Evolutionary conservation across 208 protist genomes (phyloP).

Genomic region (Jaenimonas drosophilae): DNA sequence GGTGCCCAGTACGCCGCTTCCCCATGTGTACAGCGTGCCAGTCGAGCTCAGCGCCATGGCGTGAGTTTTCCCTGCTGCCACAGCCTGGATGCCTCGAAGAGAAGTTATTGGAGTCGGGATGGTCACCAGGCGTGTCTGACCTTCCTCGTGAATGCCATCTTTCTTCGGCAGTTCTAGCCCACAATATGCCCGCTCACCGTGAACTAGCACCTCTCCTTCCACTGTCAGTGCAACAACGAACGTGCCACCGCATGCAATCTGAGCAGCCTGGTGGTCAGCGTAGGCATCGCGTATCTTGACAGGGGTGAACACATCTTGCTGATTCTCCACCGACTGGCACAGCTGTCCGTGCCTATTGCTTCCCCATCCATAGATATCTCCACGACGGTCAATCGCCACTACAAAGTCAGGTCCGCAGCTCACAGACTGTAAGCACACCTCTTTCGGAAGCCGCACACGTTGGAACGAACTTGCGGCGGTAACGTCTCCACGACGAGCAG

Average conservation of each 20-base stretch:
- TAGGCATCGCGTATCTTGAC: slow-evolving; percentile 19
- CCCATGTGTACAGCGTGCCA: slow-evolving; percentile 59
- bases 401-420: slow-evolving; percentile 54
- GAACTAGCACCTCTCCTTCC: slow-evolving; percentile 36
- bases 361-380: slow-evolving; percentile 57
- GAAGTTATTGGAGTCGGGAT: slow-evolving; percentile 12
- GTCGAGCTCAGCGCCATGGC: slow-evolving; percentile 43
- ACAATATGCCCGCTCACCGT: slow-evolving; percentile 53
- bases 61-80: slow-evolving; percentile 53
- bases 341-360: slow-evolving; percentile 45
- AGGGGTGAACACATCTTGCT: slow-evolving; percentile 23
- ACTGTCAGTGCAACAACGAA: slow-evolving; percentile 55
- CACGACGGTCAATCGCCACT: slow-evolving; percentile 26
- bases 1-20: slow-evolving; percentile 28
- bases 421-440: slow-evolving; percentile 15
- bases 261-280: slow-evolving; percentile 17
- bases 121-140: slow-evolving; percentile 1
- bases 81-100: slow-evolving; percentile 21
- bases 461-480: slow-evolving; percentile 15
- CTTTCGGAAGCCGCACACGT: slow-evolving; percentile 16
- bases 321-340: slow-evolving; percentile 8
- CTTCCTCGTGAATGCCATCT: not conserved
- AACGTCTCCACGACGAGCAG: slow-evolving; percentile 7
- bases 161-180: slow-evolving; percentile 10
- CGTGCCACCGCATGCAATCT: slow-evolving; percentile 62